Conservation (phyloP, 1,139 yeast genomes). For the Pichia sp. region DNA sequence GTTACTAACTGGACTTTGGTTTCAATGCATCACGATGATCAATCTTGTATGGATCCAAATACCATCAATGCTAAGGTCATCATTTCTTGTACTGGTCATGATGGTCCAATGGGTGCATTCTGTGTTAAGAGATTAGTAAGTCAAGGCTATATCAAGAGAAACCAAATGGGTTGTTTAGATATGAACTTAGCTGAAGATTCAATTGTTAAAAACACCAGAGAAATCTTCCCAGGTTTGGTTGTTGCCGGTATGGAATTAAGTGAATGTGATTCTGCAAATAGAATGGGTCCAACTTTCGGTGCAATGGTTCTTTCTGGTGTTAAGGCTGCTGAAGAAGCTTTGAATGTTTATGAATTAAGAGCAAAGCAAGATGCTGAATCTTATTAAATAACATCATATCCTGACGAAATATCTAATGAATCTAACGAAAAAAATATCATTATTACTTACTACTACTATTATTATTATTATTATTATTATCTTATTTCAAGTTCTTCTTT, state of each 20-base stretch:
- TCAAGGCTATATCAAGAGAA: conserved; percentile 41
- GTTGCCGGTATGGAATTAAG: conserved; percentile 81
- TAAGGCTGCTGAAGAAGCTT: conserved; percentile 22
- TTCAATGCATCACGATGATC: conserved; percentile 68
- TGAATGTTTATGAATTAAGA: conserved; percentile 46
- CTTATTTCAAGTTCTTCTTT: background rate
- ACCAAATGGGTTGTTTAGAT: conserved; percentile 75
- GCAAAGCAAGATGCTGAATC: conserved; percentile 32
- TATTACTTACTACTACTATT: too few relatives aligned
- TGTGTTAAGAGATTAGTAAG: conserved; percentile 51
- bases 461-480: background rate
- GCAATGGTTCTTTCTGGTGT: conserved; percentile 61
- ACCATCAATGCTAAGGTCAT: conserved; percentile 69
- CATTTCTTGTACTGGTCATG: conserved; percentile 73
- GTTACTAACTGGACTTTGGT: conserved; percentile 82
- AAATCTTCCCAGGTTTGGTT: conserved; percentile 64
- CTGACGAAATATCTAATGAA: too few relatives aligned
- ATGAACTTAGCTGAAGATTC: conserved; percentile 77
- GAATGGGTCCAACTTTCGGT: conserved; percentile 84
- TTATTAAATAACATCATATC: background rate
- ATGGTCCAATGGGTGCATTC: conserved; percentile 83
- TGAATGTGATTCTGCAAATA: conserved; percentile 68
- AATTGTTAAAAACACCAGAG: conserved; percentile 63
- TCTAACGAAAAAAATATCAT: too few relatives aligned
- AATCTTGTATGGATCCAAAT: conserved; percentile 81